Percentiles rank a stretch among this genome's conserved stretches.
These are phyloP conservation scores for Trichoderma harzianum DNA, from an alignment of 2,329 filamentous ascomycete genomes.

Conservation along the genomic window DNA sequence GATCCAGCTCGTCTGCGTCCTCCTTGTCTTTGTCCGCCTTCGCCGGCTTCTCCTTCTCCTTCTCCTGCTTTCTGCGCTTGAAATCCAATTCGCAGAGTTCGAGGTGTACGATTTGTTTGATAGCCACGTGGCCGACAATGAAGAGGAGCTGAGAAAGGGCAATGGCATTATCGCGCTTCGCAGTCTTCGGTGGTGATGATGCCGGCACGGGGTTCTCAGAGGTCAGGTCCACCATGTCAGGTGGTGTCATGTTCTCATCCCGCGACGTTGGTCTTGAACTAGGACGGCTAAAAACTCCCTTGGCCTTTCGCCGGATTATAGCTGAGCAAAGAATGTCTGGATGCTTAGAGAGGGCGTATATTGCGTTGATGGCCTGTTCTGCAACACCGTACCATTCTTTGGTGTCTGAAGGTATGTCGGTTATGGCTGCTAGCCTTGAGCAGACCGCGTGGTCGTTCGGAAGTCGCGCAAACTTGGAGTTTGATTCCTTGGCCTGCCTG, in stretches of 20 bases:
- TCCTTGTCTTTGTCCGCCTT: slow-evolving; percentile 53
- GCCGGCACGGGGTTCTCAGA: slow-evolving; percentile 23
- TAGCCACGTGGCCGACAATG: slow-evolving; percentile 91
- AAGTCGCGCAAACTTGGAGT: slow-evolving; percentile 68
- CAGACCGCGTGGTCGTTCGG: slow-evolving; percentile 91
- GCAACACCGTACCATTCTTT: slow-evolving; percentile 96
- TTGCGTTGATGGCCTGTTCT: slow-evolving; percentile 92
- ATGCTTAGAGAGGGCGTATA: slow-evolving; percentile 90
- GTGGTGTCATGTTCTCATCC: slow-evolving; percentile 41
- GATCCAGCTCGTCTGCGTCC: slow-evolving; percentile 84
- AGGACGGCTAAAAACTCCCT: slow-evolving; percentile 66
- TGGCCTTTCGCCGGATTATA: slow-evolving; percentile 82
- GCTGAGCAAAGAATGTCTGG: slow-evolving; percentile 92
- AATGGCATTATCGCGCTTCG: slow-evolving; percentile 64
- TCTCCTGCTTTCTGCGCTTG: slow-evolving; percentile 90
- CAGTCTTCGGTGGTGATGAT: slow-evolving; percentile 39
- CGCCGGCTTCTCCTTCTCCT: slow-evolving; percentile 62
- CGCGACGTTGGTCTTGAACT: slow-evolving; percentile 35
- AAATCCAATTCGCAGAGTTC: slow-evolving; percentile 98
- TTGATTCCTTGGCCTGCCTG: slow-evolving; percentile 71
- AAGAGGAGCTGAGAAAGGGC: slow-evolving; percentile 88
- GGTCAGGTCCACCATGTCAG: slow-evolving; percentile 32
- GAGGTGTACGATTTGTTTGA: slow-evolving; percentile 98
- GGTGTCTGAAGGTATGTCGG: slow-evolving; percentile 80
- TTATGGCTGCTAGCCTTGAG: slow-evolving; percentile 74